These are phyloP conservation scores for Celoporthe dispersa DNA, from an alignment of 2,329 filamentous ascomycete species.

Conservation along the genomic window DNA sequence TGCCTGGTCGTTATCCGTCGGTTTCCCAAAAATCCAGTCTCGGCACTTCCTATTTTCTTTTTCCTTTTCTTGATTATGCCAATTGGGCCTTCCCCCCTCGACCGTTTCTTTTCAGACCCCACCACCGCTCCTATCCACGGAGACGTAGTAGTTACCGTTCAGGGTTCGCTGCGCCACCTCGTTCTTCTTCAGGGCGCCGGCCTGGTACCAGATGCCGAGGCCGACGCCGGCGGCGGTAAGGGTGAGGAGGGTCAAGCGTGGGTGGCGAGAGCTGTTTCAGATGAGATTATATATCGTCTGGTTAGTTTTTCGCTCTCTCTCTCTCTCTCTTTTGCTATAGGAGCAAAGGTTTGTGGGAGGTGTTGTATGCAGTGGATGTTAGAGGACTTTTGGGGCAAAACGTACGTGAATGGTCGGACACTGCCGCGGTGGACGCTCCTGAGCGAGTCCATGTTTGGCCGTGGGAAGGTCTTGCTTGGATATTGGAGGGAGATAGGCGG, in stretches of 20 bases:
- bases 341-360: background rate
- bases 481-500: background rate
- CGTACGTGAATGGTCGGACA: slow-evolving; percentile 30
- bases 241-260: slow-evolving; percentile 42
- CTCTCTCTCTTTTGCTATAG: background rate
- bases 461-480: background rate
- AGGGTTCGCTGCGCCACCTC: slow-evolving; percentile 47
- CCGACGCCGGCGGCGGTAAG: slow-evolving; percentile 37
- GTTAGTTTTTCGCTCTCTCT: background rate
- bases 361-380: background rate
- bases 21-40: background rate
- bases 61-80: background rate
- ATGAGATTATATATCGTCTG: slow-evolving; percentile 16
- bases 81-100: background rate
- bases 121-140: slow-evolving; percentile 56
- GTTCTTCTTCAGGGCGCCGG: slow-evolving; percentile 45
- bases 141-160: slow-evolving; percentile 50
- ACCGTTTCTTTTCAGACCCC: slow-evolving; percentile 39
- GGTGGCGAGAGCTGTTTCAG: slow-evolving; percentile 41
- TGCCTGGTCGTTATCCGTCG: background rate
- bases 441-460: slow-evolving; percentile 25
- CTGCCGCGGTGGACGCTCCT: slow-evolving; percentile 25
- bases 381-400: slow-evolving; percentile 3
- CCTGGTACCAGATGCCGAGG: slow-evolving; percentile 42
- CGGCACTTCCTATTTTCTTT: background rate